phyloP scores from a whole-genome alignment of 257 asterid species.

The Leptodermis oblonga region DNA sequence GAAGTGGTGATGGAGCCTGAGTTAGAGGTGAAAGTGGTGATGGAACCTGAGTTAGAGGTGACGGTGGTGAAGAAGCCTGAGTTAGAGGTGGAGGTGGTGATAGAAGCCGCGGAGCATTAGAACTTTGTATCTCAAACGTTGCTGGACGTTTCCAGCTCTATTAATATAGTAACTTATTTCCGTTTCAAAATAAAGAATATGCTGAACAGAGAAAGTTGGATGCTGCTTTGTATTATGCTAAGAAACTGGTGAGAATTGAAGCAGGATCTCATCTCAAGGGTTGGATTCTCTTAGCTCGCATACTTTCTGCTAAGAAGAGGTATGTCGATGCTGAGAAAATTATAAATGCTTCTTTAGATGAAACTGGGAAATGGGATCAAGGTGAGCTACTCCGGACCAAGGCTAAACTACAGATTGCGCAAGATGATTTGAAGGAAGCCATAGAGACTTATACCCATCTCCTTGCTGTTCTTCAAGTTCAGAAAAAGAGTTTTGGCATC shows the following conservation, averaged over 20 bases:
- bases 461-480: conserved; percentile 87
- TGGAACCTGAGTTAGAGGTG: too few relatives aligned
- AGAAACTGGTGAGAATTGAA: conserved; percentile 53
- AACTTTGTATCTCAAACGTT: too few relatives aligned
- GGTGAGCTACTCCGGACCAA: conserved; percentile 66
- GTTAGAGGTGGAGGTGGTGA: too few relatives aligned
- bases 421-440: conserved; percentile 51
- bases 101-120: too few relatives aligned
- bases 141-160: too few relatives aligned
- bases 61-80: too few relatives aligned
- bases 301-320: conserved; percentile 80
- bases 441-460: conserved; percentile 68
- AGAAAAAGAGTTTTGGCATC: conserved; percentile 48
- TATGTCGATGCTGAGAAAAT: conserved; percentile 67
- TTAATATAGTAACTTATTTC: too few relatives aligned
- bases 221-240: conserved; percentile 68
- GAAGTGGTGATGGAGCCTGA: too few relatives aligned
- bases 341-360: conserved; percentile 79
- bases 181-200: too few relatives aligned
- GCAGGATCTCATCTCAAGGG: conserved; percentile 59
- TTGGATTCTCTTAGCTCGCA: conserved; percentile 86
- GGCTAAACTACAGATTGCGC: conserved; percentile 78
- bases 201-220: conserved; percentile 87
- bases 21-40: too few relatives aligned
- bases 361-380: conserved; percentile 90